Evolutionary conservation across 2,329 filamentous ascomycete species (phyloP).

Genomic region (Colletotrichum caudatum): DNA sequence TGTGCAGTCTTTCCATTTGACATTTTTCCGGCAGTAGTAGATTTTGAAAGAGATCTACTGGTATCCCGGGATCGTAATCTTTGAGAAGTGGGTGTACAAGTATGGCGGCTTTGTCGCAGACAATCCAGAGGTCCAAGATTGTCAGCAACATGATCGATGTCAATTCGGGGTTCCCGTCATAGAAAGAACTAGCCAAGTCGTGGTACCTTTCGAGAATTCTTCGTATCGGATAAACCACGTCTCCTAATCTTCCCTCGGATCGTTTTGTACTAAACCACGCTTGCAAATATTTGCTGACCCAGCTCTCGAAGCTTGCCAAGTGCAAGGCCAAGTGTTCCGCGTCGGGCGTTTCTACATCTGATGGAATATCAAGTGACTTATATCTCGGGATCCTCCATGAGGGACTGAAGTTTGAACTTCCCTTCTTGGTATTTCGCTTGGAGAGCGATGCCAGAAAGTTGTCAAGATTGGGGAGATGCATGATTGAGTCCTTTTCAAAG

Average conservation of each 20-base stretch:
- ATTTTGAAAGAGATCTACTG: constrained; percentile 52
- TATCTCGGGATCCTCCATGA: not conserved
- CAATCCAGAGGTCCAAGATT: constrained; percentile 69
- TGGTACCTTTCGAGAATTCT: constrained; percentile 43
- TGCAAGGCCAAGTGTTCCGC: not conserved
- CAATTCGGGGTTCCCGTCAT: constrained; percentile 57
- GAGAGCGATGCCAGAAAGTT: not conserved
- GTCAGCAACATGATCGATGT: constrained; percentile 68
- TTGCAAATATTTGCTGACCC: constrained; percentile 48
- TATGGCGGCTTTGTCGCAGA: constrained; percentile 62
- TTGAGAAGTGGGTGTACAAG: constrained; percentile 54
- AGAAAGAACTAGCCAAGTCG: constrained; percentile 45
- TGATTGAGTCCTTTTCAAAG: constrained; percentile 42
- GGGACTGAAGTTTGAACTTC: not conserved
- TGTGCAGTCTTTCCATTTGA: constrained; percentile 60
- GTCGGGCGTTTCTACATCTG: not conserved
- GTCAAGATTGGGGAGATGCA: constrained; percentile 19
- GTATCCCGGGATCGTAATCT: constrained; percentile 62
- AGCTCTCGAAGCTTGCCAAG: constrained; percentile 57
- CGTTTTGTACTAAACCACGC: not conserved
- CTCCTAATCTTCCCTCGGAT: constrained; percentile 30
- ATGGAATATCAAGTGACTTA: not conserved
- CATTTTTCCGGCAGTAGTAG: constrained; percentile 57
- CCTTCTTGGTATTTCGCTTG: not conserved
- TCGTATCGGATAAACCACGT: constrained; percentile 16